phyloP scores from a whole-genome alignment of 129 eudicot genomes.

The Tagetes patula region DNA sequence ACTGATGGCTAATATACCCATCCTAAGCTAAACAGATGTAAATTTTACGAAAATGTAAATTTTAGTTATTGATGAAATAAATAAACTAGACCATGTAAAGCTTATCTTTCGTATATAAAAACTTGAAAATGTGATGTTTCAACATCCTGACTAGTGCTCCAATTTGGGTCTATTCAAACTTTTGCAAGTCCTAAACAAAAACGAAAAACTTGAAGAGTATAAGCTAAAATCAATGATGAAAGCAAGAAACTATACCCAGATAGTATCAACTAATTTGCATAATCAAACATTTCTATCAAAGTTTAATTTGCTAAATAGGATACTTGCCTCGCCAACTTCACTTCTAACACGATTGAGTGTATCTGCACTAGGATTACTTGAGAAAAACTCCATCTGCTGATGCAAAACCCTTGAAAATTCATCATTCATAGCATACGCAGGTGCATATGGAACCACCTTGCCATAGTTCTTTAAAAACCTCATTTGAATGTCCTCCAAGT shows the following conservation, averaged over 20 bases:
- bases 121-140: constrained; percentile 12
- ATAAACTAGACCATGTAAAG: constrained; percentile 10
- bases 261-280: constrained; percentile 9
- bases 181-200: neutral
- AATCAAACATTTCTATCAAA: neutral
- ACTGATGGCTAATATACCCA: neutral
- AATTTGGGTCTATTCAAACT: neutral
- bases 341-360: constrained; percentile 90
- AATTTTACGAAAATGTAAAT: neutral
- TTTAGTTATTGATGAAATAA: neutral
- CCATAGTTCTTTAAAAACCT: constrained; percentile 96
- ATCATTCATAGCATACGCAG: constrained; percentile 99
- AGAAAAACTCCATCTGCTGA: constrained; percentile 98
- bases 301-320: constrained; percentile 12
- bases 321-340: constrained; percentile 96
- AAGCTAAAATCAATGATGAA: neutral
- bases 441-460: constrained; percentile 78
- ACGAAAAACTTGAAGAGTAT: neutral
- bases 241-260: constrained; percentile 2
- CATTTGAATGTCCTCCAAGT: constrained; percentile 96
- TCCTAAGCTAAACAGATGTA: neutral
- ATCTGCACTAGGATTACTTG: constrained; percentile 95
- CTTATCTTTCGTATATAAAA: constrained; percentile 1
- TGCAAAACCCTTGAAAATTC: constrained; percentile 98
- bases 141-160: neutral